Conservation (phyloP, 768 basidiomycete species). For the Termitomyces sp. region DNA sequence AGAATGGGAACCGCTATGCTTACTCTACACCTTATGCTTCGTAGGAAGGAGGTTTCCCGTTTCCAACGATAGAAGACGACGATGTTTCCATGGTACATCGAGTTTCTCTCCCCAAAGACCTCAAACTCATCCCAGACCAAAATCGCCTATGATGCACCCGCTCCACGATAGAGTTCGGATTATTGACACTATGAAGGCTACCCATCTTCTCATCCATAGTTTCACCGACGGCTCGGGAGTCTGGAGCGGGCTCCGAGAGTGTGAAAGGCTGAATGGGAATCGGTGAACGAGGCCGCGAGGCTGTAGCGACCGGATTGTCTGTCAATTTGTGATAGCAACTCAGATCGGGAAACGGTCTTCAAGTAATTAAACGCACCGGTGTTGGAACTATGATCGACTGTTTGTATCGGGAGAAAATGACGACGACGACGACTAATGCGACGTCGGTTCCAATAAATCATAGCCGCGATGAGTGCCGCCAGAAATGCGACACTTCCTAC, state of each 20-base stretch:
- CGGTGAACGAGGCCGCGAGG: background rate
- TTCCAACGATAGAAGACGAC: background rate
- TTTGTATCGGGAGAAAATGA: background rate
- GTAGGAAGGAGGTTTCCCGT: background rate
- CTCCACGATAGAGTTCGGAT: background rate
- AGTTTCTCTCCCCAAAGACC: background rate
- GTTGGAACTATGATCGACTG: background rate
- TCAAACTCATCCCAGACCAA: background rate
- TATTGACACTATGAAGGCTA: background rate
- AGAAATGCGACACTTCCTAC: background rate
- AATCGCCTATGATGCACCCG: background rate
- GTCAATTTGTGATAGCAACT: background rate
- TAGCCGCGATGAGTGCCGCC: background rate
- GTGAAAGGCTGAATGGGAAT: background rate
- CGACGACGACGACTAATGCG: background rate
- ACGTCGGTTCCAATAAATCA: background rate
- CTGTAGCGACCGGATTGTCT: background rate
- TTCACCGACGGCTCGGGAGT: background rate
- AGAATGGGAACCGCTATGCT: background rate
- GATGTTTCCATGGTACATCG: background rate
- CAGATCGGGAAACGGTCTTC: background rate
- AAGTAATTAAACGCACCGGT: background rate
- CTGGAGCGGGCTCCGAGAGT: background rate
- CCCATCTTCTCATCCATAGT: background rate
- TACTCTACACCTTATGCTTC: background rate